Evolutionary conservation across 2,329 filamentous ascomycete species (phyloP).

Genomic region (Capronia americana): DNA sequence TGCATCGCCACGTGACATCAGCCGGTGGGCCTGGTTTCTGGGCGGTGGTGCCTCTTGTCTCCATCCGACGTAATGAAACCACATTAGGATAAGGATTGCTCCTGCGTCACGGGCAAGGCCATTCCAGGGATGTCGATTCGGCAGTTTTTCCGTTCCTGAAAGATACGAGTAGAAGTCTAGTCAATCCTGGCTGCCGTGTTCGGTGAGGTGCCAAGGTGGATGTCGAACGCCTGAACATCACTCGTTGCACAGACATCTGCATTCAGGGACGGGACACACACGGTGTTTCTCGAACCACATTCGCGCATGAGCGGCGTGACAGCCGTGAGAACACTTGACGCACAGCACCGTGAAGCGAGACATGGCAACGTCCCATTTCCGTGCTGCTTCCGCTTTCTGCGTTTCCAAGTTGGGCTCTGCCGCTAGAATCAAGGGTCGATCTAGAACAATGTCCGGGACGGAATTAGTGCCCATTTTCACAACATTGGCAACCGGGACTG

Average conservation of each 20-base stretch:
- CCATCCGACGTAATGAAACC: background rate
- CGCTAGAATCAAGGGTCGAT: slow-evolving; percentile 3
- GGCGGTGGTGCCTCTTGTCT: background rate
- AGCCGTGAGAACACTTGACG: slow-evolving; percentile 68
- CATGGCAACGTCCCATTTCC: slow-evolving; percentile 53
- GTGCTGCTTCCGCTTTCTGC: slow-evolving; percentile 22
- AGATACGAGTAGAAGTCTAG: background rate
- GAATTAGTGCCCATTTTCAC: slow-evolving; percentile 4
- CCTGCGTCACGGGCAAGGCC: background rate
- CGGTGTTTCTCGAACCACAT: slow-evolving; percentile 65
- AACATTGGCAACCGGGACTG: slow-evolving; percentile 9
- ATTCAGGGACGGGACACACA: slow-evolving; percentile 63
- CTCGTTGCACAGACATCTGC: slow-evolving; percentile 58
- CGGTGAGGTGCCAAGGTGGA: background rate
- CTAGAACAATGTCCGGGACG: slow-evolving; percentile 17
- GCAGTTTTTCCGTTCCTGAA: background rate
- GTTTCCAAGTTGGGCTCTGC: slow-evolving; percentile 19
- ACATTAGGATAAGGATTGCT: background rate
- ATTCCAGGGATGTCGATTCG: background rate
- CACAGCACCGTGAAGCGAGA: slow-evolving; percentile 66
- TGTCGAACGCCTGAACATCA: slow-evolving; percentile 18
- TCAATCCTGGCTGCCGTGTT: background rate
- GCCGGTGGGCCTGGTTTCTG: background rate
- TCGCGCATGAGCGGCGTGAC: slow-evolving; percentile 67
- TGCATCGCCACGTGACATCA: slow-evolving; percentile 11